Evolutionary conservation across 352 stramenopile genomes (phyloP).

Genomic region (Peronospora farinosa): DNA sequence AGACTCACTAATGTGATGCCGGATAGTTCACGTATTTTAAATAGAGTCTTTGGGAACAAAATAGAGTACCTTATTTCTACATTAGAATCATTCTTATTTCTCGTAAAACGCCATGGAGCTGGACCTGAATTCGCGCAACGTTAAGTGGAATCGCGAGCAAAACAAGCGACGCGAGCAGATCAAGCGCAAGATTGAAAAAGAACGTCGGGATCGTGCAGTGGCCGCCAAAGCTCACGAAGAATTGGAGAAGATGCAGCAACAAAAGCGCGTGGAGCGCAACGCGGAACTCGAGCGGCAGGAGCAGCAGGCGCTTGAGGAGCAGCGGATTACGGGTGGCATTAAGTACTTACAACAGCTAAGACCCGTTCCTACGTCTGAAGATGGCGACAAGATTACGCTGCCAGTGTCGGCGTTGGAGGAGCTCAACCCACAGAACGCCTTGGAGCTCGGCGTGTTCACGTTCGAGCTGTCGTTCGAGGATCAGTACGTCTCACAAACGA

Average conservation of each 20-base stretch:
- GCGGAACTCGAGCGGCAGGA: slow-evolving; percentile 49
- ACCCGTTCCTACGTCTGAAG: slow-evolving; percentile 37
- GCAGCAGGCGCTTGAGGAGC: slow-evolving; percentile 50
- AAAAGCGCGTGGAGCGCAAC: slow-evolving; percentile 45
- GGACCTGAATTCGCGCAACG: slow-evolving; percentile 57
- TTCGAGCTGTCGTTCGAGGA: slow-evolving; percentile 59
- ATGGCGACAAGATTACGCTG: slow-evolving; percentile 76
- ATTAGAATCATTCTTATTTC: too few species aligned
- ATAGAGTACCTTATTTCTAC: too few species aligned
- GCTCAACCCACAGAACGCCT: slow-evolving; percentile 69
- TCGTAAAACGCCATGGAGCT: slow-evolving; percentile 41
- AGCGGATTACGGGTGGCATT: slow-evolving; percentile 67
- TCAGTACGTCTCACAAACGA: not conserved
- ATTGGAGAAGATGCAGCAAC: slow-evolving; percentile 39
- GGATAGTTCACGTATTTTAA: too few species aligned
- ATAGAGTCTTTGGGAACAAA: too few species aligned
- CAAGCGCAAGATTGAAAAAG: slow-evolving; percentile 45
- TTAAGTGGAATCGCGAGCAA: slow-evolving; percentile 68
- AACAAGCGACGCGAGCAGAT: slow-evolving; percentile 52
- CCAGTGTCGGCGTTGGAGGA: slow-evolving; percentile 67
- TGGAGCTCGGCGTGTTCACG: slow-evolving; percentile 73
- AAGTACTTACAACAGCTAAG: slow-evolving; percentile 47
- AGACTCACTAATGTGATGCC: too few species aligned
- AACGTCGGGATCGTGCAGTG: slow-evolving; percentile 44
- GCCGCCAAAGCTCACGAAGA: slow-evolving; percentile 37